Evolutionary conservation across 2,329 filamentous ascomycete species (phyloP), one percentile per base, ranked within the genome.

Genomic region (Talaromyces albobiverticillius): DNA sequence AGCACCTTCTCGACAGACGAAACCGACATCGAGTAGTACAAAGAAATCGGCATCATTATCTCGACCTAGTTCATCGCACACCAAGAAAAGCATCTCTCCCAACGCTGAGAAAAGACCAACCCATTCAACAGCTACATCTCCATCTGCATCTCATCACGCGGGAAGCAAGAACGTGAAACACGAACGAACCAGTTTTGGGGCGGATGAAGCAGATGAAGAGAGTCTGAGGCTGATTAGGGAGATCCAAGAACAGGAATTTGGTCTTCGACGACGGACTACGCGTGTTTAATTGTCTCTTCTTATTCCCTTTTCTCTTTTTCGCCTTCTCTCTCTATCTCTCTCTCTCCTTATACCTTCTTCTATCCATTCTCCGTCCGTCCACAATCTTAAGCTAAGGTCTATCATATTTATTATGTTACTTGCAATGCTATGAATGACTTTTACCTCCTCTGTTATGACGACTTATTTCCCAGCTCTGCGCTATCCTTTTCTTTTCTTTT

Each of bases 211-310:
- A 8, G 74, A 77, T 58, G 67, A 68, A 7, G 74, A 76, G 53
- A 76, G 71, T 49, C 58, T 76, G 57, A 71, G 68, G 47, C 58
- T 76, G 45, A 76, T 76, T 46, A 69, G 71, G 54, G 71, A 76
- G 61, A 59, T 77, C 29, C 74, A 76, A 55, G 74, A 75, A 59
- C 69, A 74, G 53, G 74, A 77, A 23, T 75, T 76, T 50, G 72
- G 74, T 20, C 62, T 77, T 47, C 67, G 74, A 40, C 69, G 70
- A 61, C 66, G 72, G 50, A 53, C 56, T 9, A 54, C 60, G 2
- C 52, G 63, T 36, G 58, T 62, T 43, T 63, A 48, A 22, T 2
- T 14, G n/a, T n/a, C n/a, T n/a, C n/a, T n/a, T n/a, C n/a, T n/a
- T n/a, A n/a, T n/a, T n/a, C n/a, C n/a, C n/a, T n/a, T n/a, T n/a